A percentile compares a stretch with the other conserved stretches of the same genome.
phyloP scores from a whole-genome alignment of 2,329 filamentous ascomycete species.

The Alternaria arborescens region DNA sequence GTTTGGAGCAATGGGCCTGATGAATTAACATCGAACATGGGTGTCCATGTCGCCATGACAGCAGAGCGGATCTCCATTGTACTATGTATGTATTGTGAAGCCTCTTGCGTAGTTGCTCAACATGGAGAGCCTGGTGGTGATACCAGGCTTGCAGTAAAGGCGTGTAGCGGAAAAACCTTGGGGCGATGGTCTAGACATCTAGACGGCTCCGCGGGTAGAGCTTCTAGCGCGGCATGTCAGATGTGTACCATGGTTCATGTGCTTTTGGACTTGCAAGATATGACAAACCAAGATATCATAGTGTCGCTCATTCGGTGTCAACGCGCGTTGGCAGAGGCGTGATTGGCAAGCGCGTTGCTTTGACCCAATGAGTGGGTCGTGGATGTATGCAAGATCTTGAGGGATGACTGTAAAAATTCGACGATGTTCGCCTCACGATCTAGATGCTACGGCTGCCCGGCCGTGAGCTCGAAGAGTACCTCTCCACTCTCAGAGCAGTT shows the following conservation, averaged over 20 bases:
- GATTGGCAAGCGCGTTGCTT: constrained; percentile 1
- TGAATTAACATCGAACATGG: constrained; percentile 8
- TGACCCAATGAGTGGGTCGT: constrained; percentile 8
- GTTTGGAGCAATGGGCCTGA: constrained; percentile 19
- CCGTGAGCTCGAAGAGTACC: not conserved
- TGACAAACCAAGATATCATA: constrained; percentile 3
- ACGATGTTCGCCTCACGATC: constrained; percentile 7
- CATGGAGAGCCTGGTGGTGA: not conserved
- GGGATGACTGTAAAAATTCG: constrained; percentile 2
- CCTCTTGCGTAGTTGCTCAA: not conserved
- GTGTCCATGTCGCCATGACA: constrained; percentile 29
- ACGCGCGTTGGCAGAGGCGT: constrained; percentile 3
- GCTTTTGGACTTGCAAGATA: not conserved
- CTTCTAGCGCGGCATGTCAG: constrained; percentile 8
- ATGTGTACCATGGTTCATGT: constrained; percentile 5
- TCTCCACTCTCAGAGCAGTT: not conserved
- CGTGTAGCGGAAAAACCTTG: not conserved
- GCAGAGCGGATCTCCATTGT: not conserved
- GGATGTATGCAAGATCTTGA: constrained; percentile 6
- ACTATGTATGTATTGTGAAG: not conserved
- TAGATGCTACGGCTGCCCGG: constrained; percentile 8
- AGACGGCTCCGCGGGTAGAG: not conserved
- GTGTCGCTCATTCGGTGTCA: not conserved
- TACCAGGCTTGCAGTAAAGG: not conserved
- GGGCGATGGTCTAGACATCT: not conserved